phyloP scores from a whole-genome alignment of 805 yeast species.

The Metschnikowia gruessii region DNA sequence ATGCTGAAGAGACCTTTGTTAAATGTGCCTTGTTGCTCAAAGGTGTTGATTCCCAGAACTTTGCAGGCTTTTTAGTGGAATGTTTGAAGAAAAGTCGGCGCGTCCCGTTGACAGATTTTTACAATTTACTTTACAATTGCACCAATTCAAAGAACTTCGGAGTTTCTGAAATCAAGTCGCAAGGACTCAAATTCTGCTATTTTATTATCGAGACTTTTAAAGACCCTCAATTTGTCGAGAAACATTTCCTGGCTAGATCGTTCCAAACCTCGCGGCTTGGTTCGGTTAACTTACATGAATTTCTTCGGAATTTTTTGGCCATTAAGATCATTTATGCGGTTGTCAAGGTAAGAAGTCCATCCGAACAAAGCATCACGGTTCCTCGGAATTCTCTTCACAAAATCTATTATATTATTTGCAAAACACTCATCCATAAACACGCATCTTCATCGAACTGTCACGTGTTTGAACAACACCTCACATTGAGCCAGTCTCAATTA shows the following conservation, averaged over 20 bases:
- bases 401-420: conserved; percentile 41
- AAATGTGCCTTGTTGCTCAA: no score
- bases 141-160: no score
- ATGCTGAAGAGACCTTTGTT: no score
- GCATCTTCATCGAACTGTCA: conserved; percentile 17
- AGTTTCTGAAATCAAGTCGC: no score
- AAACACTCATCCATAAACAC: conserved; percentile 34
- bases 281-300: conserved; percentile 40
- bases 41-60: no score
- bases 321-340: conserved; percentile 29
- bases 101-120: no score
- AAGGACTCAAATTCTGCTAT: not conserved
- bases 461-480: no score
- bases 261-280: conserved; percentile 15
- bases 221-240: not conserved
- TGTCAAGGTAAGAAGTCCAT: no score
- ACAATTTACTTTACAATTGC: no score
- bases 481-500: no score
- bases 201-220: not conserved
- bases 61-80: no score
- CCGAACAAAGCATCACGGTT: not conserved
- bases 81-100: no score
- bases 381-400: conserved; percentile 34
- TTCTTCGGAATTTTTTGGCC: conserved; percentile 41
- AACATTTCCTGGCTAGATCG: not conserved